Conservation (phyloP, 768 basidiomycete species). For the Xerocomellus chrysenteron region DNA sequence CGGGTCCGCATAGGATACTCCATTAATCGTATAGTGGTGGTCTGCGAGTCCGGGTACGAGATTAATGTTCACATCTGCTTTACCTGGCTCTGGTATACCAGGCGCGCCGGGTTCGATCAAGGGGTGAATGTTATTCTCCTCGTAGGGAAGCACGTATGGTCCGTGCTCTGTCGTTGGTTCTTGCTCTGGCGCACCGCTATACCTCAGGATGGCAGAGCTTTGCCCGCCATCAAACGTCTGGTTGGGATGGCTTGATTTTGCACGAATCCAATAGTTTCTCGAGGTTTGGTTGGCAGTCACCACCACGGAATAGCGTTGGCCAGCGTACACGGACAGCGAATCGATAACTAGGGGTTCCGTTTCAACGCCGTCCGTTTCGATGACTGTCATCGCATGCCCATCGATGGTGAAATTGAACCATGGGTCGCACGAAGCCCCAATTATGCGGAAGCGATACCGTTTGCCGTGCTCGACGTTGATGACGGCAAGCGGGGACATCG, state of each 20-base stretch:
- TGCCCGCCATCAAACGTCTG: slow-evolving; percentile 36
- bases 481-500: slow-evolving; percentile 29
- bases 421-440: slow-evolving; percentile 36
- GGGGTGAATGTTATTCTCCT: slow-evolving; percentile 20
- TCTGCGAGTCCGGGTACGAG: slow-evolving; percentile 6
- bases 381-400: slow-evolving; percentile 32
- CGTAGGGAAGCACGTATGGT: slow-evolving; percentile 7
- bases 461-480: slow-evolving; percentile 34
- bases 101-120: slow-evolving; percentile 22
- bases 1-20: slow-evolving; percentile 6
- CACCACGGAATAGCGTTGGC: slow-evolving; percentile 49
- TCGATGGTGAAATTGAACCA: slow-evolving; percentile 30
- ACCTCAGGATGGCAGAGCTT: slow-evolving; percentile 21
- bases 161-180: slow-evolving; percentile 30
- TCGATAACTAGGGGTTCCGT: slow-evolving; percentile 40
- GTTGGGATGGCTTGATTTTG: slow-evolving; percentile 10
- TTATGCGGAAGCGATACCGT: slow-evolving; percentile 40
- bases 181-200: slow-evolving; percentile 20
- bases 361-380: slow-evolving; percentile 43
- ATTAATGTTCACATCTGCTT: slow-evolving; percentile 27
- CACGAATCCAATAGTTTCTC: slow-evolving; percentile 41
- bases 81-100: slow-evolving; percentile 18
- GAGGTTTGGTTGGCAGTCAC: slow-evolving; percentile 39
- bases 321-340: slow-evolving; percentile 33
- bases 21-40: slow-evolving; percentile 8